Percentiles rank a stretch among this genome's conserved stretches.
These are phyloP conservation scores for Heracleum sosnowskyi DNA, from an alignment of 129 eudicot genomes.

Conservation along the genomic window DNA sequence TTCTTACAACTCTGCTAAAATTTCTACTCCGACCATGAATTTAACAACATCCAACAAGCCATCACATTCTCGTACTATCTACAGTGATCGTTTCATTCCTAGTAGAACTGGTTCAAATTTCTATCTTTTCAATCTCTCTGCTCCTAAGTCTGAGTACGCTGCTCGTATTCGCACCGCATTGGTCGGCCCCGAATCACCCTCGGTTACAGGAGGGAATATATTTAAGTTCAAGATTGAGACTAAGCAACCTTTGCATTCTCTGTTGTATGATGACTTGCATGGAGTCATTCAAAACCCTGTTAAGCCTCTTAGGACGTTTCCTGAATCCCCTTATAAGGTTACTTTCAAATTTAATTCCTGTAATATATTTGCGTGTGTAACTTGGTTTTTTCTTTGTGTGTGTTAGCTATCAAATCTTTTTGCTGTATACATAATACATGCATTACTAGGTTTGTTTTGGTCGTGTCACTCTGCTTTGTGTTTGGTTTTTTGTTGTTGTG, in stretches of 20 bases:
- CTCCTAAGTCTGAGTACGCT: constrained; percentile 40
- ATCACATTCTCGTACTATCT: constrained; percentile 28
- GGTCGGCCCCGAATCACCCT: constrained; percentile 67
- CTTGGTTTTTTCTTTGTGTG: too few species aligned
- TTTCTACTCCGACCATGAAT: too few species aligned
- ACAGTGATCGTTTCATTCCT: constrained; percentile 52
- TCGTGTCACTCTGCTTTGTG: too few species aligned
- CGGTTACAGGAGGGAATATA: constrained; percentile 38
- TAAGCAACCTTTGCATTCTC: constrained; percentile 40
- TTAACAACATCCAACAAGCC: too few species aligned
- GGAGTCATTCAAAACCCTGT: constrained; percentile 66
- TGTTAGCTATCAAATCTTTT: too few species aligned
- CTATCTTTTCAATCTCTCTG: constrained; percentile 48
- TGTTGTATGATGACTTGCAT: constrained; percentile 52
- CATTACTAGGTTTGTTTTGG: too few species aligned
- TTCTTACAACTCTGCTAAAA: too few species aligned
- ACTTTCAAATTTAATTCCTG: neutral
- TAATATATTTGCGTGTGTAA: neutral
- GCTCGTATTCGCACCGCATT: constrained; percentile 59
- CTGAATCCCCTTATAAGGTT: constrained; percentile 86
- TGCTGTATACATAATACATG: too few species aligned
- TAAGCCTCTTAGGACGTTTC: constrained; percentile 68
- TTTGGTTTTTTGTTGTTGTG: too few species aligned
- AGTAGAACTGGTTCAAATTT: constrained; percentile 41
- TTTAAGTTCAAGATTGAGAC: constrained; percentile 80